Evolutionary conservation across 345 rosid genomes (phyloP), one percentile per base, ranked within the genome.

Genomic region (Ailanthus altissimus): DNA sequence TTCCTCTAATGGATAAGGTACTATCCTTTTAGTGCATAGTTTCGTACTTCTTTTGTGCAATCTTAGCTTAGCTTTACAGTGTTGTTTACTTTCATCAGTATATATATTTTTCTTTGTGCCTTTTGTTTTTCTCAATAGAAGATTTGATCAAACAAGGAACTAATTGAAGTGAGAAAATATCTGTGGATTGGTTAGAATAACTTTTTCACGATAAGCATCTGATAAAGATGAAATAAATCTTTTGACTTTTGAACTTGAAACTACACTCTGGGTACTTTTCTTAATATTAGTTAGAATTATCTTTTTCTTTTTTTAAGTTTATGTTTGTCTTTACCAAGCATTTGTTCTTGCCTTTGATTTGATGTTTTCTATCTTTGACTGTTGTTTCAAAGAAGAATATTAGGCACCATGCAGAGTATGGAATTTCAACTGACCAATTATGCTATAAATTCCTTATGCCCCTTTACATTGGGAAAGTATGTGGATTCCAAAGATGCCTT

Each of bases 1-100:
- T 97, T 81, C 99, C 99, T 79, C 92, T 97, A 82, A 91, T 89
- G 98, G 99, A 97, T 79, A 94, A 97, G 99, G 99, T 97, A 82
- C 83, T 50, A 64, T 63, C 66, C 47, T 4, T n/a, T 28, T 5
- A 5, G 40, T 15, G 21, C 21, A 16, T 43, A 69, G 58, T 50
- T 69, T 50, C 73, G 18, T 12, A n/a, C 5, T 42, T 43, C 63
- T 56, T 5, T 70, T 6, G 0, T 13, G 63, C 46, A 71, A 20
- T 21, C 50, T 64, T 73, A 5, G n/a, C 42, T 61, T 15, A 49
- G 75, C 23, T 25, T 69, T 73, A 9, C 40, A 3, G 18, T 76
- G 47, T 60, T 75, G 56, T 78, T 70, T 21, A 50, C 62, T 54
- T 77, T 38, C 43, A 15, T 69, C 62, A 0, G 62, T 23, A 12